Percentiles rank a stretch among this genome's conserved stretches.
Conservation (phyloP, 441 rosid species). For the Syzygium malaccense region DNA sequence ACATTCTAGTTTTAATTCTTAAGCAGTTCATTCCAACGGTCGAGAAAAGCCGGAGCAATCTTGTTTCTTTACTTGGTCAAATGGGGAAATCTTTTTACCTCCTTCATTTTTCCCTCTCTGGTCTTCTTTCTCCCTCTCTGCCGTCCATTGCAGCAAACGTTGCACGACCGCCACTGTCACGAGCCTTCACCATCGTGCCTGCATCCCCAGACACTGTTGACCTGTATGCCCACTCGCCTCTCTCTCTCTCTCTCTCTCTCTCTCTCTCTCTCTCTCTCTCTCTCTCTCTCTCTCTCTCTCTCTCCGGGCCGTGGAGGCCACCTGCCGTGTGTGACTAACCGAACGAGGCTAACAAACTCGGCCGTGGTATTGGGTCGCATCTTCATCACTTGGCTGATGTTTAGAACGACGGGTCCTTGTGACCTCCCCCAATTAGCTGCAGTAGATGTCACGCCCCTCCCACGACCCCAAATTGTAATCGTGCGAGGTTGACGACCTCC, state of each 20-base stretch:
- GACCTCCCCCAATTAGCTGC: too few species aligned
- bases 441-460: too few species aligned
- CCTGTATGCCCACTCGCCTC: too few species aligned
- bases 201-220: too few species aligned
- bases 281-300: too few species aligned
- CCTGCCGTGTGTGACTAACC: not conserved
- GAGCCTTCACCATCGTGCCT: not conserved
- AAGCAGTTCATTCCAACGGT: not conserved
- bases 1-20: not conserved
- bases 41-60: not conserved
- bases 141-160: not conserved
- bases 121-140: not conserved
- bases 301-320: too few species aligned
- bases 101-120: not conserved
- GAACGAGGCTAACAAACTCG: not conserved
- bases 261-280: too few species aligned
- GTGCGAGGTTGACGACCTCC: too few species aligned
- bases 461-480: too few species aligned
- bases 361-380: not conserved
- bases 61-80: not conserved
- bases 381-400: not conserved
- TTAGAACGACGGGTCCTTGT: not conserved
- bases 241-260: too few species aligned
- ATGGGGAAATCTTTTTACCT: not conserved
- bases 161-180: not conserved